Base-by-base conservation (phyloP, 2,329 filamentous ascomycete species). In the Zymoseptoria ardabiliae region DNA sequence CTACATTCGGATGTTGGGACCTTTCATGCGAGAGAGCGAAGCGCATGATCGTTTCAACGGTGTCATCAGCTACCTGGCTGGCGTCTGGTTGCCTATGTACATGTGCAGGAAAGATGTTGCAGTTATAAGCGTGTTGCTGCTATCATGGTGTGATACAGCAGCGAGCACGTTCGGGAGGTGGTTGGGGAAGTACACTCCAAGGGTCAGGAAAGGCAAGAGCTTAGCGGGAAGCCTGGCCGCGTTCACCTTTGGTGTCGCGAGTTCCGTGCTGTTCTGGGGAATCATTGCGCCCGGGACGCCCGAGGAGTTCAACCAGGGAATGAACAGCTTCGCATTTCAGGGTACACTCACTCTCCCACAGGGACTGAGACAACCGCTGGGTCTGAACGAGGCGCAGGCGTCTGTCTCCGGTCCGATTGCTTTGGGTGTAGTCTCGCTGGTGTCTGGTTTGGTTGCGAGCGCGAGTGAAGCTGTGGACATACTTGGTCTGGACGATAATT, bases 61-160 rank as follows among this genome's bases (percentile, higher is more conserved):
- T 56, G 93, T 97, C 66, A 95, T 99, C 66, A 97, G 90, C 80
- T 99, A 97, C 75, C 84, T 99, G 9, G 83, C 97, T 7, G 94
- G 94, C 58, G 87, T 91, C 25, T 97, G 91, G 85, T 81, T 86
- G 30, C 91, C 93, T 17, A 83, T 97, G 65, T 85, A 85, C 66
- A 91, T 90, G 73, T 91, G 95, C 73, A 91, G 92, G 64, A 99
- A 97, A 77, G 94, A 99, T 69, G 83, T 99, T 22, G 91, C 88
- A 7, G 88, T 96, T 54, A 88, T 97, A 79, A 87, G 89, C 62
- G 88, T 97, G 50, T 79, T 99, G 69, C 82, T 99, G 49, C 84
- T 99, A 22, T 95, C 90, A 71, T 99, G 94, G 94, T 99, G 94
- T 76, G 94, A 99, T 74, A 97, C 94, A 1, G 94, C 94, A 41